Evolutionary conservation across 2,329 filamentous ascomycete genomes (phyloP).

Genomic region (Fusarium abutilonis): DNA sequence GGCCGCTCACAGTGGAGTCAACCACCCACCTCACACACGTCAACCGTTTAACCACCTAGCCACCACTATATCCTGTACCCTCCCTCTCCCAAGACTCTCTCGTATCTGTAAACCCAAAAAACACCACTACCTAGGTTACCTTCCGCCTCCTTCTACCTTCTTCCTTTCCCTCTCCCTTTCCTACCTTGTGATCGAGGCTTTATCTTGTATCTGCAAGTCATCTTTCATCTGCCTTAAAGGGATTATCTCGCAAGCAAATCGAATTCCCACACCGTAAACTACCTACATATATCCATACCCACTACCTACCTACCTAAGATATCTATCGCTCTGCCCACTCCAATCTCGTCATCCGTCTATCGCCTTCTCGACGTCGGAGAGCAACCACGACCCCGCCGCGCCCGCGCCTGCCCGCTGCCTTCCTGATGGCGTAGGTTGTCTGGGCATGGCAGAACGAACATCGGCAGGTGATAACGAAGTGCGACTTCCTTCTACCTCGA

Average conservation of each 20-base stretch:
- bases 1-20: constrained; percentile 31
- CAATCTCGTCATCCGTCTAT: constrained; percentile 26
- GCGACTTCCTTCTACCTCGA: constrained; percentile 59
- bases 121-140: constrained; percentile 25
- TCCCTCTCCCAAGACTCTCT: constrained; percentile 21
- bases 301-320: neutral
- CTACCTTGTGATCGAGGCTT: constrained; percentile 7
- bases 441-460: constrained; percentile 72
- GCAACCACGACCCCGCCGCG: constrained; percentile 42
- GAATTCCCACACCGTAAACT: constrained; percentile 23
- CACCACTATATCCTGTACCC: constrained; percentile 17
- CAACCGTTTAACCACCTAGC: constrained; percentile 32
- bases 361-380: constrained; percentile 34
- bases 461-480: constrained; percentile 64
- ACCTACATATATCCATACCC: neutral
- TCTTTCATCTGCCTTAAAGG: constrained; percentile 10
- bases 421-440: constrained; percentile 73
- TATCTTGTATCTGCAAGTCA: constrained; percentile 8
- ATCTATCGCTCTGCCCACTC: constrained; percentile 22
- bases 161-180: constrained; percentile 4
- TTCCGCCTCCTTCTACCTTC: constrained; percentile 17
- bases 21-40: constrained; percentile 35
- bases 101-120: constrained; percentile 35
- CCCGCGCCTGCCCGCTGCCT: constrained; percentile 52
- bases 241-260: neutral